A percentile compares a stretch with the other conserved stretches of the same genome.
phyloP scores from a whole-genome alignment of 2,329 filamentous ascomycete species.

The Arachnopeziza araneosa region DNA sequence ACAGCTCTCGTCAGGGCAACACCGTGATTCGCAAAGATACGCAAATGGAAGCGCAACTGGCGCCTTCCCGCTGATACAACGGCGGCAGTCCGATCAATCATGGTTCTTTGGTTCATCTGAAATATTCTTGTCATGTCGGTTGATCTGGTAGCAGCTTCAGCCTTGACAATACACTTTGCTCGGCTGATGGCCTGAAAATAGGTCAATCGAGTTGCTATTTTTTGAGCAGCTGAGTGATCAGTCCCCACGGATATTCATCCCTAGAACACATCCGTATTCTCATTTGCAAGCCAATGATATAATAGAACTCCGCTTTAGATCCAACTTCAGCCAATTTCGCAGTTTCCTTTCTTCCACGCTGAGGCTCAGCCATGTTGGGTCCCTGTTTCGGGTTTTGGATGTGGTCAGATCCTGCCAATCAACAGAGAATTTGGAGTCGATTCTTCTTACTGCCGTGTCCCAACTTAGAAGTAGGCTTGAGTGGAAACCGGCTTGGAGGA shows the following conservation, averaged over 20 bases:
- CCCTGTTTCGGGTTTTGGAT: neutral
- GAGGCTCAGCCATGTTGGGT: neutral
- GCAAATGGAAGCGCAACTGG: slow-evolving; percentile 2
- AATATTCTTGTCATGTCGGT: neutral
- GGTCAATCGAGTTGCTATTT: neutral
- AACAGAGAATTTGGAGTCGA: neutral
- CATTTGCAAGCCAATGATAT: too few relatives aligned
- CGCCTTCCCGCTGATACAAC: neutral
- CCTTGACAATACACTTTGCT: neutral
- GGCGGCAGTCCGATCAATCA: neutral
- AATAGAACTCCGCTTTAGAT: neutral
- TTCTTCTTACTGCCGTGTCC: neutral
- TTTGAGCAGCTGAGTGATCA: neutral
- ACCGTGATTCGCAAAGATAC: neutral
- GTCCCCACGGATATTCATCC: neutral
- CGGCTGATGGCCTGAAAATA: neutral
- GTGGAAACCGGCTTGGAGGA: slow-evolving; percentile 1
- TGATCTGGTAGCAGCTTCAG: neutral
- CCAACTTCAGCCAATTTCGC: neutral
- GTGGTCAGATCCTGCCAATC: neutral
- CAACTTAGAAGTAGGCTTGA: neutral
- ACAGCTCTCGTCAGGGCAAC: neutral
- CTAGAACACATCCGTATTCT: neutral
- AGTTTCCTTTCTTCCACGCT: neutral
- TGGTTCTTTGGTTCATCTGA: neutral